Evolutionary conservation across 257 asterid species (phyloP).

Genomic region (Solanum virginianum): DNA sequence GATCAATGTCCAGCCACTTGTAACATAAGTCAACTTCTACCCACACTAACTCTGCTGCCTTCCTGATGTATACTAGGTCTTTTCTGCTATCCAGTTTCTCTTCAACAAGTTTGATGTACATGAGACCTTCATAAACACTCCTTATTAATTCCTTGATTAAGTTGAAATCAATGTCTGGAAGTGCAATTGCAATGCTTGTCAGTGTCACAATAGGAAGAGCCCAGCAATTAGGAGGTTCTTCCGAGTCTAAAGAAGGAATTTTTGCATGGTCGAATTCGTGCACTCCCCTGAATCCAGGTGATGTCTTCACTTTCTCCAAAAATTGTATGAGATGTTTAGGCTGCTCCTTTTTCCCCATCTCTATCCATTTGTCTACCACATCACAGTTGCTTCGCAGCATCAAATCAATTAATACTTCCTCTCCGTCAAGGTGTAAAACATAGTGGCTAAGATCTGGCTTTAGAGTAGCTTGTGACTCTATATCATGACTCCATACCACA

Average conservation of each 20-base stretch:
- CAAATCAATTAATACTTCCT: slow-evolving; percentile 50
- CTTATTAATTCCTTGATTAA: neutral
- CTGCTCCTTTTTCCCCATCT: slow-evolving; percentile 49
- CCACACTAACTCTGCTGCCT: slow-evolving; percentile 10
- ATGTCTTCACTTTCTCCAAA: slow-evolving; percentile 28
- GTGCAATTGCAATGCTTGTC: slow-evolving; percentile 23
- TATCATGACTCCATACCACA: slow-evolving; percentile 6
- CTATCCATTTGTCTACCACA: slow-evolving; percentile 45
- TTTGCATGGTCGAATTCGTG: slow-evolving; percentile 35
- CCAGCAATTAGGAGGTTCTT: slow-evolving; percentile 78
- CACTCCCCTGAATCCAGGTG: slow-evolving; percentile 42
- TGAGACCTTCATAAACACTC: slow-evolving; percentile 7
- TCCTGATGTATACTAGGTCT: neutral
- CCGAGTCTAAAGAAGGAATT: slow-evolving; percentile 44
- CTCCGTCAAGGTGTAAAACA: slow-evolving; percentile 76
- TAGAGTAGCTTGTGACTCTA: slow-evolving; percentile 11
- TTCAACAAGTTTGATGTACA: slow-evolving; percentile 7
- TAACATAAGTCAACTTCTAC: neutral
- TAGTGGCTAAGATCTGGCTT: slow-evolving; percentile 40
- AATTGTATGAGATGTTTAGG: slow-evolving; percentile 40
- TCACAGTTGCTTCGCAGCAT: slow-evolving; percentile 45
- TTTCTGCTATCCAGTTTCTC: neutral
- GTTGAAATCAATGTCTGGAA: slow-evolving; percentile 5
- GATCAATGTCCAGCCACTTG: slow-evolving; percentile 12
- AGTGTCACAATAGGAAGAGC: slow-evolving; percentile 72